Base-by-base conservation (phyloP, 495 filamentous ascomycete species). In the Aspergillus affinis region DNA sequence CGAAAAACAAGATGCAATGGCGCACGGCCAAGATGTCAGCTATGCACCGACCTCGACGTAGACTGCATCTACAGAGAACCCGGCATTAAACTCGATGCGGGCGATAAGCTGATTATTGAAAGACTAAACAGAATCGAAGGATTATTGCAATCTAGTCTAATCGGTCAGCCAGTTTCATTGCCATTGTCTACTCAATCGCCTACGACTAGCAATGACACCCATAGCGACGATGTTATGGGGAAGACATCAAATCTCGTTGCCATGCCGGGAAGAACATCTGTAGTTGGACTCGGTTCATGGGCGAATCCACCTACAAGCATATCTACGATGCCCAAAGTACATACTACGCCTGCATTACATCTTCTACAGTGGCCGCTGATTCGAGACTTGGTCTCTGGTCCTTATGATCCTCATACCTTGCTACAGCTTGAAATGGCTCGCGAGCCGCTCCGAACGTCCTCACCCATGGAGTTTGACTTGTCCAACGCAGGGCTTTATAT, bases 1-100 rank as follows among this genome's bases (percentile, higher is more conserved):
- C 82, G 90, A 59, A 93, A 93, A 72, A 92, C 90, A 53, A 81
- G 89, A 69, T 93, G 90, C 69, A 90, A 92, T 67, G 90, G 90
- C n/a, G 87, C 82, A 8, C 86, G 90, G 58, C 90, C 90, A 15
- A 91, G 90, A 72, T 93, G 90, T 69, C 86, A 89, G 71, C 85
- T 93, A 18, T 93, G 90, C 72, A 86, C 86, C 17, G 90, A 92
- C 69, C 78, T 93, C 46, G 87, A 90, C 60, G 90, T 88, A 17
- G 90, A 92, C 60, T 93, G 90, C 70, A 82, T 91, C 59, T 93
- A 93, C 67, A 82, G 90, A 49, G 90, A 93, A 71, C 90, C 90
- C 17, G 90, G 90, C 5, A 92, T 92, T 75, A 93, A 93, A 71
- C 85, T 92, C 27, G 90, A 92, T 71, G 89, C 90, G 29, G 90